phyloP scores from a whole-genome alignment of 441 rosid genomes.

The Euphorbia schlechtendalii region DNA sequence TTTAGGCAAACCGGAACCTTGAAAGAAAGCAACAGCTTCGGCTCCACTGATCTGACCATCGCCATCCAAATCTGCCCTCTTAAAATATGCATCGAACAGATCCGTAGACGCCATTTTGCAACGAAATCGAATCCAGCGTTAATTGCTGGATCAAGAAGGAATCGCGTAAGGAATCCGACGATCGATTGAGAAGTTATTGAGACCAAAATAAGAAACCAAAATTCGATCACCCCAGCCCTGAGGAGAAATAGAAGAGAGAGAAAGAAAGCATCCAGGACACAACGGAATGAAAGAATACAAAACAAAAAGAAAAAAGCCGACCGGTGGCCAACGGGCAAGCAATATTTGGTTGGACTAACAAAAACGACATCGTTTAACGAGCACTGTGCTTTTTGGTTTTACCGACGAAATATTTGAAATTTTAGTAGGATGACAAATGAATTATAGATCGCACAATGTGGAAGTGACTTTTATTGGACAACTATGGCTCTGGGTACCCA shows the following conservation, averaged over 20 bases:
- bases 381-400: no score
- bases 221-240: conserved; percentile 3
- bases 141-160: background rate
- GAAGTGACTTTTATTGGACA: no score
- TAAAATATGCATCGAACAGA: conserved; percentile 40
- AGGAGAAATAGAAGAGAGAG: background rate
- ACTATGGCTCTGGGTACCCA: no score
- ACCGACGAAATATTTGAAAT: no score
- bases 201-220: background rate
- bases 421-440: no score
- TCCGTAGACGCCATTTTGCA: conserved; percentile 1
- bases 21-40: conserved; percentile 87
- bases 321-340: background rate
- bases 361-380: no score
- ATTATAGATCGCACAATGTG: no score
- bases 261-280: background rate
- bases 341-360: background rate
- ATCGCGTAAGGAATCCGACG: background rate
- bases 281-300: background rate
- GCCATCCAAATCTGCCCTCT: conserved; percentile 92
- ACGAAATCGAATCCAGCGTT: background rate
- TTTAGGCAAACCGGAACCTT: conserved; percentile 82
- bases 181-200: background rate
- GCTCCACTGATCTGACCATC: conserved; percentile 91
- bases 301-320: conserved; percentile 1